phyloP scores from a whole-genome alignment of 805 yeast genomes.

The Saturnispora zaruensis region DNA sequence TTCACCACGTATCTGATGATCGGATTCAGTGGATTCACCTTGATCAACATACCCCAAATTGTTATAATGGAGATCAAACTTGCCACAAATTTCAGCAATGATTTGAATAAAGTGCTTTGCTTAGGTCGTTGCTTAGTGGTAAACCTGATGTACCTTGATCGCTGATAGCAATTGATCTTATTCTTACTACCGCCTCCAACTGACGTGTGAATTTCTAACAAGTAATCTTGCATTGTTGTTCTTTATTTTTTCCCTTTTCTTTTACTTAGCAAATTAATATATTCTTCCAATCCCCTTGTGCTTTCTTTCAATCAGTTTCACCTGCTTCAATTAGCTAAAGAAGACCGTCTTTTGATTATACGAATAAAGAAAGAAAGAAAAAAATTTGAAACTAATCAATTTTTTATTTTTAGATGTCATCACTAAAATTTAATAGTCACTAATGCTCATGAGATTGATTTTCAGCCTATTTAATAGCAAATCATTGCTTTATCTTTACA shows the following conservation, averaged over 20 bases:
- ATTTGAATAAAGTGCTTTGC: background rate
- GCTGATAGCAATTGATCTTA: background rate
- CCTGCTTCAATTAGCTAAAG: background rate
- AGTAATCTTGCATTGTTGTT: constrained; percentile 1
- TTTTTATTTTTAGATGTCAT: background rate
- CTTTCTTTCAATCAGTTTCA: background rate
- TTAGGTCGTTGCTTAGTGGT: constrained; percentile 4
- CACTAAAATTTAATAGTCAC: background rate
- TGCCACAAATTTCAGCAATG: background rate
- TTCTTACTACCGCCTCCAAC: background rate
- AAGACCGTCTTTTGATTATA: background rate
- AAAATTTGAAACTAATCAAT: background rate
- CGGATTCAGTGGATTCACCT: constrained; percentile 6
- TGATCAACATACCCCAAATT: constrained; percentile 4
- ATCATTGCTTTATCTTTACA: background rate
- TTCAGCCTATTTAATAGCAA: no score
- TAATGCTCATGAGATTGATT: background rate
- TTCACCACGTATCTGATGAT: background rate
- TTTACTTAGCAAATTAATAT: background rate
- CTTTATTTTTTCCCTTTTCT: background rate
- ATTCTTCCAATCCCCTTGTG: background rate
- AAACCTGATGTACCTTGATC: constrained; percentile 6
- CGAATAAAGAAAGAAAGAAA: background rate
- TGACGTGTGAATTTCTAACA: constrained; percentile 5
- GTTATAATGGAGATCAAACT: background rate